These are phyloP conservation scores for Chionographis japonica DNA, from an alignment of 106 monocot species.

Conservation along the genomic window DNA sequence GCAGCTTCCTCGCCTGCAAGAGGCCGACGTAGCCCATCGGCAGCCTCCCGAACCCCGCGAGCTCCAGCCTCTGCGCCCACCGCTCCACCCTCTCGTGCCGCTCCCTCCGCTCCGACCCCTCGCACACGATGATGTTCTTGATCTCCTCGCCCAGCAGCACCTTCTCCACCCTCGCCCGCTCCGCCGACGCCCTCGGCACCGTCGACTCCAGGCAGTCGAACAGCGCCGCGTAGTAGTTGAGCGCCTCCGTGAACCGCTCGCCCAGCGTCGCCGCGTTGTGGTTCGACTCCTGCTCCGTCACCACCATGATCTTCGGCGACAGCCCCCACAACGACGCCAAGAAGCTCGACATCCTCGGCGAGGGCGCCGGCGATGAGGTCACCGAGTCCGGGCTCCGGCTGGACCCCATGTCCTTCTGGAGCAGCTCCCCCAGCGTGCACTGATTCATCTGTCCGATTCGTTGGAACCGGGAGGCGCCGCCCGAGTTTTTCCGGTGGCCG, in stretches of 20 bases:
- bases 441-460: slow-evolving; percentile 2
- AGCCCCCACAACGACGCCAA: slow-evolving; percentile 43
- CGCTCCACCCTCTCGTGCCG: slow-evolving; percentile 64
- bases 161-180: slow-evolving; percentile 56
- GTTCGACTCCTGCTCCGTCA: slow-evolving; percentile 79
- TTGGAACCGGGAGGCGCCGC: slow-evolving; percentile 4
- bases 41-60: slow-evolving; percentile 42
- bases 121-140: slow-evolving; percentile 54
- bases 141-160: slow-evolving; percentile 69
- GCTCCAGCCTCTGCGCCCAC: slow-evolving; percentile 48
- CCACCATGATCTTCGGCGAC: slow-evolving; percentile 68
- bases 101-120: slow-evolving; percentile 67
- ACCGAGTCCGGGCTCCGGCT: slow-evolving; percentile 34
- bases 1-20: slow-evolving; percentile 44
- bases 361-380: slow-evolving; percentile 1
- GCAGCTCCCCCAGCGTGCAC: slow-evolving; percentile 19
- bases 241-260: slow-evolving; percentile 76
- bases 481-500: not conserved
- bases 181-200: slow-evolving; percentile 16
- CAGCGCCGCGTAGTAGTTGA: slow-evolving; percentile 89
- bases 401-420: slow-evolving; percentile 31
- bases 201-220: slow-evolving; percentile 86
- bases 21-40: slow-evolving; percentile 42
- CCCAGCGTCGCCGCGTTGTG: slow-evolving; percentile 49
- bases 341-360: slow-evolving; percentile 40